Conservation (phyloP, 805 yeast species). For the Wickerhamomyces tratensis region DNA sequence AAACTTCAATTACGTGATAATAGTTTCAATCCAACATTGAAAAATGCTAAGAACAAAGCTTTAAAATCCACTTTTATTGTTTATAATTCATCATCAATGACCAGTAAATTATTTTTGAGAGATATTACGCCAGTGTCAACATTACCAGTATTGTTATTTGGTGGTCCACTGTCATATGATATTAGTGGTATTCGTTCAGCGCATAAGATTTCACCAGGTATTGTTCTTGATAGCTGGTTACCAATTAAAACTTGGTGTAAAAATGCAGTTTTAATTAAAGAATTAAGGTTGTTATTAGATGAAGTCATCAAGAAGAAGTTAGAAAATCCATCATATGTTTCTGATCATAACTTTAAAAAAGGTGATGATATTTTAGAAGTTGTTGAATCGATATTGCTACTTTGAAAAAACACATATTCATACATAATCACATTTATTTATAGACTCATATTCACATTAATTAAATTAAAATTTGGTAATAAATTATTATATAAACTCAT, state of each 20-base stretch:
- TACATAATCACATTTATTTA: too few relatives aligned
- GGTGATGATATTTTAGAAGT: constrained; percentile 28
- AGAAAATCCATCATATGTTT: constrained; percentile 32
- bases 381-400: constrained; percentile 22
- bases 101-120: constrained; percentile 59
- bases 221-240: constrained; percentile 81
- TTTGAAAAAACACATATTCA: too few relatives aligned
- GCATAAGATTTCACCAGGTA: constrained; percentile 63
- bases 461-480: too few relatives aligned
- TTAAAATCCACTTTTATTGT: constrained; percentile 52
- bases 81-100: constrained; percentile 48
- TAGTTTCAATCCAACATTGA: constrained; percentile 31
- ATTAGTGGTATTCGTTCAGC: constrained; percentile 25
- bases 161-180: constrained; percentile 62
- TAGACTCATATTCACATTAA: too few relatives aligned
- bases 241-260: constrained; percentile 92
- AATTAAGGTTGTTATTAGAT: constrained; percentile 59
- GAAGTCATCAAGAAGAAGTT: constrained; percentile 54
- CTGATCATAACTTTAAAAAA: constrained; percentile 6
- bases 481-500: too few relatives aligned
- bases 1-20: constrained; percentile 18
- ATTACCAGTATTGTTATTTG: constrained; percentile 67
- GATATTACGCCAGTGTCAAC: constrained; percentile 77
- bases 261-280: constrained; percentile 76
- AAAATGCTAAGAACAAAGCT: constrained; percentile 21